phyloP scores from a whole-genome alignment of 208 protist genomes.

The Crithidia thermophila region DNA sequence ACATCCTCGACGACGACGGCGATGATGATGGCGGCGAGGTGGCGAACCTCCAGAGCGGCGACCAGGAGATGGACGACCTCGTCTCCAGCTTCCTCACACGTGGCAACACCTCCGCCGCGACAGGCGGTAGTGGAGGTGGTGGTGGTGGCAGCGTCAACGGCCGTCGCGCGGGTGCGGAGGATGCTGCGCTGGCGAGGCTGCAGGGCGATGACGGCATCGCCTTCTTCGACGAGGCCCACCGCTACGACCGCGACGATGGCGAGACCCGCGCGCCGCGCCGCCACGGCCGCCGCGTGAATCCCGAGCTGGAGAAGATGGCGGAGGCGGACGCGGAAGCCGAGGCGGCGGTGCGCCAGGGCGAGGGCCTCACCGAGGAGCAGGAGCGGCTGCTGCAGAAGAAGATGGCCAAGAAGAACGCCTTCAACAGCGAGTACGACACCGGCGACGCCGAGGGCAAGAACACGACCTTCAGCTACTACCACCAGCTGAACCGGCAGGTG shows the following conservation, averaged over 20 bases:
- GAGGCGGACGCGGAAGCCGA: conserved; percentile 48
- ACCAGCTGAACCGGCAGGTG: conserved; percentile 74
- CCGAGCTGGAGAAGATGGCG: conserved; percentile 23
- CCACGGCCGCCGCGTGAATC: conserved; percentile 21
- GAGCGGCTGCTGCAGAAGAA: conserved; percentile 84
- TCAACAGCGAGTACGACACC: conserved; percentile 85
- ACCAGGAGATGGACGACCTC: conserved; percentile 49
- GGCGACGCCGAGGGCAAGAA: conserved; percentile 54
- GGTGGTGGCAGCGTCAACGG: neutral
- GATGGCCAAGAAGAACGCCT: conserved; percentile 92
- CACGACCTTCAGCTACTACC: conserved; percentile 81
- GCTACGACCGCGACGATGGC: conserved; percentile 25
- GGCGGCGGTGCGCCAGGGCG: conserved; percentile 47
- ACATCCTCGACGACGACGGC: conserved; percentile 69
- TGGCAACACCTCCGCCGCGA: conserved; percentile 15
- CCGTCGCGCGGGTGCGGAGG: neutral
- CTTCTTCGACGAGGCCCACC: conserved; percentile 49
- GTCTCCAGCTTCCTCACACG: conserved; percentile 50
- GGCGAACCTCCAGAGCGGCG: conserved; percentile 12
- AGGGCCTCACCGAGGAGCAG: conserved; percentile 72
- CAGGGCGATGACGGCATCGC: conserved; percentile 49
- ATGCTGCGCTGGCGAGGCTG: conserved; percentile 16
- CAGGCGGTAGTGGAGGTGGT: neutral
- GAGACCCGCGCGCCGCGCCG: conserved; percentile 5
- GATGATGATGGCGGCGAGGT: conserved; percentile 22